Evolutionary conservation across 257 asterid genomes (phyloP).

Genomic region (Salvia rosmarinus): DNA sequence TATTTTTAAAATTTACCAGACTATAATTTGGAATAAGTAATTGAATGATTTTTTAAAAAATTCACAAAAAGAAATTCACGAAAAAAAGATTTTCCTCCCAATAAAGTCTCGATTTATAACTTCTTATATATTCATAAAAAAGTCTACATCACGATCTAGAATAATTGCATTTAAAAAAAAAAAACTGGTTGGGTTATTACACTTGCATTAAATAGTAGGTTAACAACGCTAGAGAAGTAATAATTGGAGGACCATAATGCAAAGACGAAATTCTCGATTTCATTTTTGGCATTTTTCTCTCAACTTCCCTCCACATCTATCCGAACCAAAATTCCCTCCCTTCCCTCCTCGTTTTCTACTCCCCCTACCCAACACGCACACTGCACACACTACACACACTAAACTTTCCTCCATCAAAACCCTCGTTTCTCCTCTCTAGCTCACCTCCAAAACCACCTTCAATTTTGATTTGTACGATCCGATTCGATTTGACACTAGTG

Average conservation of each 20-base stretch:
- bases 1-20: no score
- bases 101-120: no score
- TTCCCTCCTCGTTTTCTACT: slow-evolving; percentile 77
- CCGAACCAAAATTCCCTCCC: slow-evolving; percentile 97
- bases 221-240: neutral
- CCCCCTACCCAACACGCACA: slow-evolving; percentile 37
- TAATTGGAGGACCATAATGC: slow-evolving; percentile 33
- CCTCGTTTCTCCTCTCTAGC: slow-evolving; percentile 34
- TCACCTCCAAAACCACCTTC: slow-evolving; percentile 26
- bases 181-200: neutral
- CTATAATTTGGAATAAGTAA: no score
- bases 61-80: no score
- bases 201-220: neutral
- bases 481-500: slow-evolving; percentile 1
- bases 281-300: slow-evolving; percentile 33
- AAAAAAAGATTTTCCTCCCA: no score
- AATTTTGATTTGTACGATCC: neutral
- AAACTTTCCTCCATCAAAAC: slow-evolving; percentile 39
- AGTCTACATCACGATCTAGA: neutral
- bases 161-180: neutral
- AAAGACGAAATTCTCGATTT: slow-evolving; percentile 30
- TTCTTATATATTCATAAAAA: neutral
- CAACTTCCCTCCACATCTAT: slow-evolving; percentile 88
- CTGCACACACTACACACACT: slow-evolving; percentile 37
- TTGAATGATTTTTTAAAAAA: no score